These are phyloP conservation scores for Mycena metata DNA, from an alignment of 768 basidiomycete genomes.

Conservation along the genomic window DNA sequence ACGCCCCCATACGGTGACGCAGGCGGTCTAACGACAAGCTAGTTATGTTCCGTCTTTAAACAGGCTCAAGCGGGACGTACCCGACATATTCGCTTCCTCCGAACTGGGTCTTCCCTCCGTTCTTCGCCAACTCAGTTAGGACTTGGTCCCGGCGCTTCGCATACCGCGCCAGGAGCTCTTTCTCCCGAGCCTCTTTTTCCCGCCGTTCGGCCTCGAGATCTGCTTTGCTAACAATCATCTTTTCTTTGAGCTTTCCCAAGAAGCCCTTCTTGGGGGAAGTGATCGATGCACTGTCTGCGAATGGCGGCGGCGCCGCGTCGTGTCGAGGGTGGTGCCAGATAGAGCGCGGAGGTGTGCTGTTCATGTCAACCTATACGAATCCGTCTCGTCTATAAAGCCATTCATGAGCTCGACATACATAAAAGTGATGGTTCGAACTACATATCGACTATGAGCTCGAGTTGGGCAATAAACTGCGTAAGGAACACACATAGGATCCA, in stretches of 20 bases:
- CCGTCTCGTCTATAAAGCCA: too few species aligned
- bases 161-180: constrained; percentile 34
- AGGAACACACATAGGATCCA: constrained; percentile 29
- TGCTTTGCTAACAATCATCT: constrained; percentile 23
- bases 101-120: constrained; percentile 23
- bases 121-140: constrained; percentile 22
- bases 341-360: constrained; percentile 32
- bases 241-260: constrained; percentile 34
- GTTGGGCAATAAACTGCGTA: too few species aligned
- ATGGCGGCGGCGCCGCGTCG: constrained; percentile 14
- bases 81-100: constrained; percentile 34
- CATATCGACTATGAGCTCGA: not conserved
- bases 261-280: constrained; percentile 19
- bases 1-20: constrained; percentile 33
- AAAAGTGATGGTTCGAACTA: constrained; percentile 38
- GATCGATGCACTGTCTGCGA: not conserved
- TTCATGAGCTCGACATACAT: constrained; percentile 15
- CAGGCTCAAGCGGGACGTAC: constrained; percentile 12
- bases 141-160: constrained; percentile 35
- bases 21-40: constrained; percentile 20
- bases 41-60: not conserved
- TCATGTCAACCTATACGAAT: constrained; percentile 35
- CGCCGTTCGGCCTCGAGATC: constrained; percentile 32
- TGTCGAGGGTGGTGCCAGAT: constrained; percentile 35
- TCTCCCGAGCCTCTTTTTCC: constrained; percentile 22